These are phyloP conservation scores for Ulvella scutata DNA, from an alignment of 139 green algal species.

Conservation along the genomic window DNA sequence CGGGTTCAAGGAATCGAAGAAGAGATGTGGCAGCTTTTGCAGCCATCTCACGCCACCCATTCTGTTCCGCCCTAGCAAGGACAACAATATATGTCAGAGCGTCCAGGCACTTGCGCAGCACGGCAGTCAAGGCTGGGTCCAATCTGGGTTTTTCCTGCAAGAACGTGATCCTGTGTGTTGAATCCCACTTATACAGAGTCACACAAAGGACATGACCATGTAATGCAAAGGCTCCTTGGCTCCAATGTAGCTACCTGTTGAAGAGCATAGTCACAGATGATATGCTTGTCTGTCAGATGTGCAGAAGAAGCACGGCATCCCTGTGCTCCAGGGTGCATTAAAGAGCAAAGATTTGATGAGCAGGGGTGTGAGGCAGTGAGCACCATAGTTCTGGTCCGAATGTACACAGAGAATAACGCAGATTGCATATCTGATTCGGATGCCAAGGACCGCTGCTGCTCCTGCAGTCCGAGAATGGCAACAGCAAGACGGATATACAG, in stretches of 20 bases:
- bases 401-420: neutral
- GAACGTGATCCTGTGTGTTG: too few species aligned
- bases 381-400: too few species aligned
- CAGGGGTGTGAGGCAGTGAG: too few species aligned
- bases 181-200: too few species aligned
- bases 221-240: too few species aligned
- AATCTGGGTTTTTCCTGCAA: neutral
- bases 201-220: too few species aligned
- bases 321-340: too few species aligned
- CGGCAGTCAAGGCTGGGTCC: neutral
- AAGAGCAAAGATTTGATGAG: too few species aligned
- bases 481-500: neutral
- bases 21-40: conserved; percentile 43
- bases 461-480: neutral
- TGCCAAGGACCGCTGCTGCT: neutral
- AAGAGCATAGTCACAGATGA: too few species aligned
- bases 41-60: conserved; percentile 30
- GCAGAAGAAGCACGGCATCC: too few species aligned
- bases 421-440: neutral
- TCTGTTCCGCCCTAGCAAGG: conserved; percentile 10
- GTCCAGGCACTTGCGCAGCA: conserved; percentile 14
- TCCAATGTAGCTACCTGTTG: too few species aligned
- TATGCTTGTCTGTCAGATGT: too few species aligned
- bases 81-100: conserved; percentile 35
- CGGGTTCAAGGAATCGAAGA: conserved; percentile 41